Evolutionary conservation across 768 basidiomycete species (phyloP), one percentile per base, ranked within the genome.

Genomic region (Clathrus columnatus): DNA sequence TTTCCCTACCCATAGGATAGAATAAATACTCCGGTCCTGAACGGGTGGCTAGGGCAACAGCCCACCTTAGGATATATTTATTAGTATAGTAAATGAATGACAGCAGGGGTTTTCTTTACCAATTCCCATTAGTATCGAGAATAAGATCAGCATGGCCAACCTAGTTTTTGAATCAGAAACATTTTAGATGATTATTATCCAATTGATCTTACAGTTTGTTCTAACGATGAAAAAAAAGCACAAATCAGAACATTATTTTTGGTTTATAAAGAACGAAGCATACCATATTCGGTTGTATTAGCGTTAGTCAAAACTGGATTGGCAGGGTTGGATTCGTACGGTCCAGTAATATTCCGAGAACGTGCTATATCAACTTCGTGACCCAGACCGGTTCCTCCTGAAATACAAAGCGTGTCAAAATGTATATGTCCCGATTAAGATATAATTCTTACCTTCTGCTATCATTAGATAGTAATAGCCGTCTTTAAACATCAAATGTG

Each of bases 401-500:
- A 21, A 30, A 8, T 8, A 41, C 30, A 36, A 52, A 14, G 10
- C 7, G 11, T 8, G 42, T 52, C 27, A 36, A 5, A 41, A 36
- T 32, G 21, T 5, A 52, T 21, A 21, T 16, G 26, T 18, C 6
- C 7, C 10, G 10, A 47, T 29, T 20, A 36, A 3, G n/a, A n/a
- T n/a, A n/a, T n/a, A n/a, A n/a, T 16, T 4, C 42, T 21, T 41
- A 52, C 51, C 51, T 52, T 52, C 51, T 3, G 51, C 51, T n/a
- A 52, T 52, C 30, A 52, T 52, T 11, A 52, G 51, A 43, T 52
- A 52, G 23, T 52, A 52, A 43, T 20, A 52, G 10, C 18, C 51
- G 36, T 52, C 51, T 42, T 52, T 52, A 14, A 11, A 21, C 20
- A 52, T 17, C n/a, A 52, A 2, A 43, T 52, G 51, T 11, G 51